Percentiles rank a stretch among this genome's conserved stretches.
These are phyloP conservation scores for Pistacia vera DNA, from an alignment of 345 rosid genomes.

Conservation along the genomic window DNA sequence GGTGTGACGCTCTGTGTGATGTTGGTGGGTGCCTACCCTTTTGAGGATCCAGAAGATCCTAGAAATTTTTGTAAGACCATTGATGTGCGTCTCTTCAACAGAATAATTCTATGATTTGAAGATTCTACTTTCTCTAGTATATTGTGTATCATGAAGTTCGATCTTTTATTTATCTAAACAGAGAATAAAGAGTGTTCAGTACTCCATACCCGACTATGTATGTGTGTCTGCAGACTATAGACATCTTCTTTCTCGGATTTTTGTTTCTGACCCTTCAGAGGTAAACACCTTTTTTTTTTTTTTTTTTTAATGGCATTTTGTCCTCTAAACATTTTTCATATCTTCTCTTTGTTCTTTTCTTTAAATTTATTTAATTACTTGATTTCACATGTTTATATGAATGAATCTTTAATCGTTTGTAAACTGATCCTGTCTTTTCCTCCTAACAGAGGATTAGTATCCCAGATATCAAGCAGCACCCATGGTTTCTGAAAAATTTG, in stretches of 20 bases:
- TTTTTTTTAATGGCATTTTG: background rate
- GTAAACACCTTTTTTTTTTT: slow-evolving; percentile 30
- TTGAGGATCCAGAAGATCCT: slow-evolving; percentile 81
- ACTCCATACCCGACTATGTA: slow-evolving; percentile 71
- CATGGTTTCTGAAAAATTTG: slow-evolving; percentile 67
- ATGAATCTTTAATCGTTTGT: background rate
- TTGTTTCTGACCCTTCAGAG: slow-evolving; percentile 69
- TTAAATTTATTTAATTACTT: too few relatives aligned
- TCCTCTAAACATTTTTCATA: background rate
- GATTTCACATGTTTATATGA: background rate
- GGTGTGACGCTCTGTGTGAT: slow-evolving; percentile 78
- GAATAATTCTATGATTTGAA: background rate
- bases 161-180: slow-evolving; percentile 19
- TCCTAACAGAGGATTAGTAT: slow-evolving; percentile 57
- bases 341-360: too few relatives aligned
- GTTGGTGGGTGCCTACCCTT: slow-evolving; percentile 79
- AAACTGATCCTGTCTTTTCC: slow-evolving; percentile 1
- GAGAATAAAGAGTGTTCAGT: slow-evolving; percentile 67
- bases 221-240: slow-evolving; percentile 63
- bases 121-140: slow-evolving; percentile 1
- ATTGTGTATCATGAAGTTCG: too few relatives aligned
- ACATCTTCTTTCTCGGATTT: slow-evolving; percentile 59
- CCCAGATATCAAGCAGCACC: slow-evolving; percentile 66
- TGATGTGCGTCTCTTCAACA: slow-evolving; percentile 40
- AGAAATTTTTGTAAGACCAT: slow-evolving; percentile 72